phyloP scores from a whole-genome alignment of 2,329 filamentous ascomycete genomes.

The Trichoderma harzianum region DNA sequence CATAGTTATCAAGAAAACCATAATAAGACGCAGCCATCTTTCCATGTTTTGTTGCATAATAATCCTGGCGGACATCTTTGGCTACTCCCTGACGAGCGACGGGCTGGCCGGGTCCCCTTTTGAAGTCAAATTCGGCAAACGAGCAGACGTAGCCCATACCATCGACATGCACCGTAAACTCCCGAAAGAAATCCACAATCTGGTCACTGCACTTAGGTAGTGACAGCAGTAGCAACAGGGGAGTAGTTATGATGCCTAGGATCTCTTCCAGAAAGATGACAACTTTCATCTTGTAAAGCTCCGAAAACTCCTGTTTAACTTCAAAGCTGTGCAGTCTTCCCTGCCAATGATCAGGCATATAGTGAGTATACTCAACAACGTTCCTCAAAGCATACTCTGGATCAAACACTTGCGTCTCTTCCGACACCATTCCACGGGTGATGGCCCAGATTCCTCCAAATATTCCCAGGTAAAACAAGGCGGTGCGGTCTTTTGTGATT shows the following conservation, averaged over 20 bases:
- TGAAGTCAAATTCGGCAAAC: constrained; percentile 96
- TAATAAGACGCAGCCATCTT: constrained; percentile 99
- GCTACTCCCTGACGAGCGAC: constrained; percentile 37
- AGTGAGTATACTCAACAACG: constrained; percentile 91
- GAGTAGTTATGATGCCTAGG: constrained; percentile 86
- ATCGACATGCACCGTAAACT: constrained; percentile 96
- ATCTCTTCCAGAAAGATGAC: constrained; percentile 92
- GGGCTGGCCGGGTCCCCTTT: constrained; percentile 62
- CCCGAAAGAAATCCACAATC: constrained; percentile 95
- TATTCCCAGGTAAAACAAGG: constrained; percentile 83
- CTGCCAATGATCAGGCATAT: constrained; percentile 85
- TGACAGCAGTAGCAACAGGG: constrained; percentile 81
- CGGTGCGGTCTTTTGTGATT: constrained; percentile 81
- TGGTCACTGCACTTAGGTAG: constrained; percentile 86
- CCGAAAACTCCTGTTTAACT: constrained; percentile 84
- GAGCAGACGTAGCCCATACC: constrained; percentile 95
- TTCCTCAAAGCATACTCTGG: constrained; percentile 84
- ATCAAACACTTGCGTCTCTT: constrained; percentile 86
- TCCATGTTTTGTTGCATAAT: constrained; percentile 90
- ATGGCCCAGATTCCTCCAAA: constrained; percentile 81
- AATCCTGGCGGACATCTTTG: constrained; percentile 79
- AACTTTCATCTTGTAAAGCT: constrained; percentile 87
- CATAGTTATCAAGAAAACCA: constrained; percentile 91
- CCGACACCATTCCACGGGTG: constrained; percentile 77
- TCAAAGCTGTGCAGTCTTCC: constrained; percentile 89